These are phyloP conservation scores for Sabuloglossum arenarium DNA, from an alignment of 495 filamentous ascomycete species.

Conservation along the genomic window DNA sequence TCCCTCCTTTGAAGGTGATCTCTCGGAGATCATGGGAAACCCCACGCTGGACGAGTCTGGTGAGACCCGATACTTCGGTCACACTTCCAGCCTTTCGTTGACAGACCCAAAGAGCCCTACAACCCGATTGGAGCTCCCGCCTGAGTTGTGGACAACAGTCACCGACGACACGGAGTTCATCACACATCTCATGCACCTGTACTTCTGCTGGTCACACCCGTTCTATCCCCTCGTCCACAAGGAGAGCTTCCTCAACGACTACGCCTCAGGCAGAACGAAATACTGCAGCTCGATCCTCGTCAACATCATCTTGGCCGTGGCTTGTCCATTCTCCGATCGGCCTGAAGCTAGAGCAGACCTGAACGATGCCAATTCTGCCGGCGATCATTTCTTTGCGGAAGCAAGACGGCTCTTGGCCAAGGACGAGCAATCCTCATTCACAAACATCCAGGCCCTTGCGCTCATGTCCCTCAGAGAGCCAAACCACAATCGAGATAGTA, in stretches of 20 bases:
- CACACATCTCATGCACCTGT: constrained; percentile 42
- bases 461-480: constrained; percentile 29
- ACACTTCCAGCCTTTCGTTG: constrained; percentile 3
- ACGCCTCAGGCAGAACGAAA: constrained; percentile 27
- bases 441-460: constrained; percentile 57
- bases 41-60: constrained; percentile 15
- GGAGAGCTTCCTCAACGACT: constrained; percentile 49
- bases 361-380: constrained; percentile 38
- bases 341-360: constrained; percentile 38
- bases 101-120: constrained; percentile 4
- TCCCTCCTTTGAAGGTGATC: constrained; percentile 15
- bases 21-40: constrained; percentile 16
- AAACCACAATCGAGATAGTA: constrained; percentile 14
- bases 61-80: constrained; percentile 4
- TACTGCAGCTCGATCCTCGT: constrained; percentile 57
- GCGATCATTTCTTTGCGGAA: constrained; percentile 53
- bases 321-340: constrained; percentile 52
- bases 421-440: constrained; percentile 37
- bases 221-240: constrained; percentile 52
- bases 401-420: constrained; percentile 36
- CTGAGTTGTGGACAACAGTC: constrained; percentile 36
- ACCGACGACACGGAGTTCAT: constrained; percentile 36
- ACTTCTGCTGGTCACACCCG: constrained; percentile 69
- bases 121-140: constrained; percentile 15
- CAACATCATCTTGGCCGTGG: constrained; percentile 52